Conservation (phyloP, 164 flowering plant genomes). For the Chimonanthus praecox region DNA sequence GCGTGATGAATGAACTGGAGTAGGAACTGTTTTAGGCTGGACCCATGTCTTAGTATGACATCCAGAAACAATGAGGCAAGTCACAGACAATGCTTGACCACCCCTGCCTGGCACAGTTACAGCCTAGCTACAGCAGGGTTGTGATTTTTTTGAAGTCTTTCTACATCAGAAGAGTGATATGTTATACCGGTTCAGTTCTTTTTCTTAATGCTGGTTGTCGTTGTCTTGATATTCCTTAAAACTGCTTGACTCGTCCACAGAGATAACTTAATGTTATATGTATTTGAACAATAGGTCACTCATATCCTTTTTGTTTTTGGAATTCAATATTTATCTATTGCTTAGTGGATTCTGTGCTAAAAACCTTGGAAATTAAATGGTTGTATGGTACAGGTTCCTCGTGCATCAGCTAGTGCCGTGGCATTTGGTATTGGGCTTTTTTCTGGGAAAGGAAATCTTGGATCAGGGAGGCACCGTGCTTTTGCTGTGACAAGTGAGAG, state of each 20-base stretch:
- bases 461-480: conserved; percentile 71
- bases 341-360: background rate
- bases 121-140: background rate
- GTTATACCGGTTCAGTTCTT: too few species aligned
- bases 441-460: conserved; percentile 68
- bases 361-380: background rate
- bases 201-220: background rate
- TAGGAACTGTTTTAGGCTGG: background rate
- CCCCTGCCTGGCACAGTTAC: background rate
- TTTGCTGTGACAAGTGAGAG: conserved; percentile 88
- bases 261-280: background rate
- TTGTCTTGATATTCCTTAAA: background rate
- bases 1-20: background rate
- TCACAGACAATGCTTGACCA: background rate
- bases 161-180: background rate
- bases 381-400: conserved; percentile 51
- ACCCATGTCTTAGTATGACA: background rate
- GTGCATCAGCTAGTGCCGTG: conserved; percentile 98
- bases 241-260: background rate
- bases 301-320: background rate
- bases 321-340: background rate
- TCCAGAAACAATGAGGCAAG: background rate
- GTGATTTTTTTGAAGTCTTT: too few species aligned
- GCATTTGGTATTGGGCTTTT: conserved; percentile 96
- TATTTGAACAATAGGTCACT: background rate